These are phyloP conservation scores for Aplosporella prunicola DNA, from an alignment of 2,329 filamentous ascomycete species.

Conservation along the genomic window DNA sequence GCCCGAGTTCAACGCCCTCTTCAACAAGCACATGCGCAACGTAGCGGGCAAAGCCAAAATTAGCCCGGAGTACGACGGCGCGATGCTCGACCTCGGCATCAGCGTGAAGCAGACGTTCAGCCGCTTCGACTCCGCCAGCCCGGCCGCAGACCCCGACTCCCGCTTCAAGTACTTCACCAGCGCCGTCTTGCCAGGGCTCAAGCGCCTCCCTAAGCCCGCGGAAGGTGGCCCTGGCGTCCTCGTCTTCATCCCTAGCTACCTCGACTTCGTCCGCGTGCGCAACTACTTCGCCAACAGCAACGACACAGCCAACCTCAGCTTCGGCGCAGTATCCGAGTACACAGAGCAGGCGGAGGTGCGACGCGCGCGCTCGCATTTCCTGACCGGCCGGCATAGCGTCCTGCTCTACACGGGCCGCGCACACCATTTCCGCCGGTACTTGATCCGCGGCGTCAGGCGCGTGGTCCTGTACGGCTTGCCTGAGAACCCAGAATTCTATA, in stretches of 20 bases:
- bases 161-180: conserved; percentile 87
- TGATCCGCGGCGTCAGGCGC: conserved; percentile 67
- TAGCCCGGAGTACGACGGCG: conserved; percentile 55
- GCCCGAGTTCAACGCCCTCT: conserved; percentile 75
- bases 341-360: conserved; percentile 68
- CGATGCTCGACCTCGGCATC: conserved; percentile 63
- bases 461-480: conserved; percentile 88
- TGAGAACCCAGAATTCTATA: conserved; percentile 76
- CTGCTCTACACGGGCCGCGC: conserved; percentile 88
- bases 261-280: conserved; percentile 87
- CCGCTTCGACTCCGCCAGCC: conserved; percentile 63
- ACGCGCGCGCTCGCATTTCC: conserved; percentile 78
- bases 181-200: conserved; percentile 65
- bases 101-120: conserved; percentile 81
- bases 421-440: conserved; percentile 93
- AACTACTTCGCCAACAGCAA: conserved; percentile 77
- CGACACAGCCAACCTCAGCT: conserved; percentile 50
- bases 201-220: conserved; percentile 55
- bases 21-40: conserved; percentile 68
- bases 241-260: conserved; percentile 84
- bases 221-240: conserved; percentile 55
- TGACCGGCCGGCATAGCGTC: conserved; percentile 70
- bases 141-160: conserved; percentile 70
- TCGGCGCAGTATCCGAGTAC: conserved; percentile 86
- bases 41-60: conserved; percentile 70